Percentiles rank a stretch among this genome's conserved stretches.
These are phyloP conservation scores for Clitopilus passeckerianus DNA, from an alignment of 768 basidiomycete genomes.

Conservation along the genomic window DNA sequence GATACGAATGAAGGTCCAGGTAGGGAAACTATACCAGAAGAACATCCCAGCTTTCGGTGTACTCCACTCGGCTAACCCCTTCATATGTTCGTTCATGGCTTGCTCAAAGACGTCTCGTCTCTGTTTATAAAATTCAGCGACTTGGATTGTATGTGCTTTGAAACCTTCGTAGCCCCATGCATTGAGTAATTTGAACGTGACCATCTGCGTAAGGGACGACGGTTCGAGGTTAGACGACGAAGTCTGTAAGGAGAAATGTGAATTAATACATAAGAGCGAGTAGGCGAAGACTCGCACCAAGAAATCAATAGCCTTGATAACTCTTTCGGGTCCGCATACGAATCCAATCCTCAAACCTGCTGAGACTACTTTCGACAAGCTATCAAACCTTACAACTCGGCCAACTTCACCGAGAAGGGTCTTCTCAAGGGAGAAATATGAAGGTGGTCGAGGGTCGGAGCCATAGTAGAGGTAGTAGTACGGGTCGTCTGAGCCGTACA, in stretches of 20 bases:
- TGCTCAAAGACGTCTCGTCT: conserved; percentile 70
- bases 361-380: conserved; percentile 74
- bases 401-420: conserved; percentile 59
- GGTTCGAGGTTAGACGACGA: conserved; percentile 56
- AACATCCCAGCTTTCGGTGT: conserved; percentile 80
- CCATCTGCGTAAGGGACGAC: conserved; percentile 56
- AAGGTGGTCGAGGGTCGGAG: conserved; percentile 48
- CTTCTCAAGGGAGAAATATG: conserved; percentile 75
- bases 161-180: conserved; percentile 74
- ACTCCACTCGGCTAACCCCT: conserved; percentile 66
- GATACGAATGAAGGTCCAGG: background rate
- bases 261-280: background rate
- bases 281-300: conserved; percentile 36
- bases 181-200: conserved; percentile 48
- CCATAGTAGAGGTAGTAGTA: conserved; percentile 76
- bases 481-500: conserved; percentile 61
- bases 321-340: conserved; percentile 59
- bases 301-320: conserved; percentile 62
- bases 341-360: conserved; percentile 77
- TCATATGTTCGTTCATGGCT: conserved; percentile 63
- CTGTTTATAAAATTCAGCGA: conserved; percentile 61
- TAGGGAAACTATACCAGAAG: conserved; percentile 55
- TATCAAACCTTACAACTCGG: conserved; percentile 80
- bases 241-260: conserved; percentile 7
- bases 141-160: conserved; percentile 53